Evolutionary conservation across 2,329 filamentous ascomycete species (phyloP).

Genomic region (Neofusicoccum laricinum): DNA sequence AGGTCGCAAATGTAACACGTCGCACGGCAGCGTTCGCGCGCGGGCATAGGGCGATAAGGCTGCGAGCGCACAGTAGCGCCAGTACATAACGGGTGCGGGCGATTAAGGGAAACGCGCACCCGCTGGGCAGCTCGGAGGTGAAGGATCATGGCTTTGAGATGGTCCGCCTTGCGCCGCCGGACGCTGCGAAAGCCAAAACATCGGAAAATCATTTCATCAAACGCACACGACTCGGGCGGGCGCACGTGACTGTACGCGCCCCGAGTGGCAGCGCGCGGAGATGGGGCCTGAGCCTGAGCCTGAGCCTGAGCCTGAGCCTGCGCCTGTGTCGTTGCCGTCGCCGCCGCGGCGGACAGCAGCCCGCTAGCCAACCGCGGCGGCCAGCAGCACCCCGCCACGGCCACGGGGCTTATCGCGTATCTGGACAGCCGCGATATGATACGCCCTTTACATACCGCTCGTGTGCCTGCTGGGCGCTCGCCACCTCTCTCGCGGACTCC

Average conservation of each 20-base stretch:
- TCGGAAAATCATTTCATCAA: constrained; percentile 15
- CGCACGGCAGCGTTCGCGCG: constrained; percentile 5
- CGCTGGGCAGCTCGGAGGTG: constrained; percentile 6
- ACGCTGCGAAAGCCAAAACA: not conserved
- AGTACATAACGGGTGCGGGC: not conserved
- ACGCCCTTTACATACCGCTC: not conserved
- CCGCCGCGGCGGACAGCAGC: not conserved
- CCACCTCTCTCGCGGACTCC: not conserved
- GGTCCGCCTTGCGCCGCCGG: not conserved
- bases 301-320: no score
- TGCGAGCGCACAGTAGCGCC: not conserved
- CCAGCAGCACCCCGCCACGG: not conserved
- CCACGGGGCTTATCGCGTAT: not conserved
- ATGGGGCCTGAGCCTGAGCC: no score
- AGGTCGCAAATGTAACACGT: constrained; percentile 14
- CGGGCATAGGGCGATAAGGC: not conserved
- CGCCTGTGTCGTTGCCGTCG: no score
- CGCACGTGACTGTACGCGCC: not conserved
- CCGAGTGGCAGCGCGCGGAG: not conserved
- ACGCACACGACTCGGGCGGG: constrained; percentile 3
- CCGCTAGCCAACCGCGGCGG: not conserved
- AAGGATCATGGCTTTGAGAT: constrained; percentile 4
- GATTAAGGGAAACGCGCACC: not conserved
- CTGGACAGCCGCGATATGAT: not conserved
- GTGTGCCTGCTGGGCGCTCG: not conserved